Base-by-base conservation (phyloP, 495 filamentous ascomycete species). In the Penicillium malachiteum region DNA sequence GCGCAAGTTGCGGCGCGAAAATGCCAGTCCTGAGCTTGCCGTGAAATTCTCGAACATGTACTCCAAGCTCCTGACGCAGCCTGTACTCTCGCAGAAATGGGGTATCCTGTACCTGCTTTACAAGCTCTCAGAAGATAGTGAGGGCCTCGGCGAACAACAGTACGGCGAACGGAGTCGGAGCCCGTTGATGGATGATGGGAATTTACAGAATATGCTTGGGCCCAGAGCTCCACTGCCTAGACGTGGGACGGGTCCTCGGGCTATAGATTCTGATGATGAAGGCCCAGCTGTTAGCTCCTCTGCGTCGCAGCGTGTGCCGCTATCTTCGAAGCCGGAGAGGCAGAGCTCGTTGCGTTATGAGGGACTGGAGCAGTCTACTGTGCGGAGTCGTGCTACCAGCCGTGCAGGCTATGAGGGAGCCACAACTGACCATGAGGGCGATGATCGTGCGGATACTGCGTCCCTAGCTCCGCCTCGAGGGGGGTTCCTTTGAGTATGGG, bases 41-140 rank as follows among this genome's bases (percentile, higher is more conserved):
- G 74, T 93, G 26, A 81, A 85, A 21, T 96, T 97, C 71, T 87
- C 89, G 13, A 91, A 94, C 66, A 80, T 97, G 45, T 96, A 93
- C 74, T 88, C 90, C 37, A 81, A 88, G 38, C 82, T 99, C 21
- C 77, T 96, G 16, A 88, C 91, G 26, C 87, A 95, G 60, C 92
- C 93, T 4, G 92, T 97, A 2, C 78, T 99, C 32, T 87, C 86
- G 61, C 88, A 96, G 69, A 99, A 97, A 82, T 97, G 93, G 91
- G 91, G 88, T 3, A 96, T 97, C 58, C 78, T 99, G 6, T 91
- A 93, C 66, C 81, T 99, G 41, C 84, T 99, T 17, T 87, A 91
- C 64, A 87, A 88, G 59, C 79, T 98, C 40, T 84, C 88, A 45
- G 83, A 84, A 56, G 84, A 86, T 30, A 67, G 73, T 14, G 69